phyloP scores from a whole-genome alignment of 2,329 filamentous ascomycete genomes.

The Trichoderma oligosporum region DNA sequence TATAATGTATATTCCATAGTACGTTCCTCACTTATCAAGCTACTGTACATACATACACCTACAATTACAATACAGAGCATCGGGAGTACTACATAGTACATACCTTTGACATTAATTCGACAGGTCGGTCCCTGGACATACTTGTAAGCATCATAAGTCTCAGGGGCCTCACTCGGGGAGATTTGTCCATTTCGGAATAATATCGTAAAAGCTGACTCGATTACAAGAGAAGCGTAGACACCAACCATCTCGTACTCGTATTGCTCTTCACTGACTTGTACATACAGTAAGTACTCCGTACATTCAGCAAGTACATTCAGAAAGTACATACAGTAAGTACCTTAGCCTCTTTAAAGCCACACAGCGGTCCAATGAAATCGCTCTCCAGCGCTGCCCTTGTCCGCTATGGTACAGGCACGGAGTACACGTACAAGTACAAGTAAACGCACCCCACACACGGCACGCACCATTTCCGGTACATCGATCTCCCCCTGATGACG shows the following conservation, averaged over 20 bases:
- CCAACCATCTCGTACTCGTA: conserved; percentile 16
- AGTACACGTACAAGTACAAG: too few relatives aligned
- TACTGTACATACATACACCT: too few relatives aligned
- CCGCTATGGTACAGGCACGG: too few relatives aligned
- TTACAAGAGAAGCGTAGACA: too few relatives aligned
- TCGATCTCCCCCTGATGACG: conserved; percentile 19
- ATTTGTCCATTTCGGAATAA: background rate
- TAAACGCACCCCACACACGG: conserved; percentile 7
- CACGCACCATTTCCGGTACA: conserved; percentile 7
- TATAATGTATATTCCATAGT: too few relatives aligned
- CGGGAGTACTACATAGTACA: too few relatives aligned
- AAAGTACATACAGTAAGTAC: background rate
- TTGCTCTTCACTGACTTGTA: background rate
- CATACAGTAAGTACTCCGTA: too few relatives aligned
- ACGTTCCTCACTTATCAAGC: too few relatives aligned
- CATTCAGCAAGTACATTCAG: too few relatives aligned
- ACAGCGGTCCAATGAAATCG: background rate
- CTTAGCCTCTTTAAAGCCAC: background rate
- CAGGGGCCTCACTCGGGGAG: background rate
- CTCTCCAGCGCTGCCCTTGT: background rate
- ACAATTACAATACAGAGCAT: too few relatives aligned
- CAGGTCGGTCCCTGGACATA: background rate
- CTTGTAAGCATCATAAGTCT: background rate
- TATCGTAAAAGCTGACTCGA: too few relatives aligned
- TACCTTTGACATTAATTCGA: background rate